Evolutionary conservation across 2,329 filamentous ascomycete genomes (phyloP), one percentile per base, ranked within the genome.

Genomic region (Beauveria brongniartii): DNA sequence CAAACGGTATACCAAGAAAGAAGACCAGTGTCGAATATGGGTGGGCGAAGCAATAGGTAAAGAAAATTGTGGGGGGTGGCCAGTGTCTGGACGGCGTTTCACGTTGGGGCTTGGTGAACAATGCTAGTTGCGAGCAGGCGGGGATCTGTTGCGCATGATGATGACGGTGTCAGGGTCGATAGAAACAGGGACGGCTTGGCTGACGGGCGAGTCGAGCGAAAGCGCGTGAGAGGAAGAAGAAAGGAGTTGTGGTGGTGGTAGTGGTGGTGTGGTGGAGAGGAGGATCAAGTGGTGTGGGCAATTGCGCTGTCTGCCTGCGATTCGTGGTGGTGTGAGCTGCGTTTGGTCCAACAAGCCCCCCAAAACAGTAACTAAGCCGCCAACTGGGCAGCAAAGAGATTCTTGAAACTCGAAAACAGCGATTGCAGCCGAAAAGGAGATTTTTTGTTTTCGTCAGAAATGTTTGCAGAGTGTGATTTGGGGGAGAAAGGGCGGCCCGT

Each of bases 81-180:
- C 41, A 28, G 60, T 62, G 55, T 62, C 61, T 63, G 63, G 63
- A 64, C 53, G 61, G 46, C 63, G 66, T 68, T 68, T 68, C 66
- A 68, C 64, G 63, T 66, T 63, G 63, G 63, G 55, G 66, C 64
- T 58, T 58, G 46, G 63, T 68, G 65, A 67, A 67, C 65, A 68
- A 68, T 68, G 66, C 66, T 67, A 62, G 65, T 58, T 54, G 52
- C 56, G 63, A 61, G 60, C 62, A 61, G 57, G 62, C 52, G 57
- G 62, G 63, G 61, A 62, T 54, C 57, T 61, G 57, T 59, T 60
- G 62, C 61, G 65, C 66, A 67, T 67, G 63, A 63, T 63, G 54
- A 61, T 61, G 51, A 61, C 58, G 63, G 63, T 59, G 58, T 65
- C 50, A 59, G 51, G 61, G 54, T 37, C 6, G 51, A 46, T 34